Evolutionary conservation across 371 early-diverging fungal species (phyloP).

Genomic region (Mucor saturninus): DNA sequence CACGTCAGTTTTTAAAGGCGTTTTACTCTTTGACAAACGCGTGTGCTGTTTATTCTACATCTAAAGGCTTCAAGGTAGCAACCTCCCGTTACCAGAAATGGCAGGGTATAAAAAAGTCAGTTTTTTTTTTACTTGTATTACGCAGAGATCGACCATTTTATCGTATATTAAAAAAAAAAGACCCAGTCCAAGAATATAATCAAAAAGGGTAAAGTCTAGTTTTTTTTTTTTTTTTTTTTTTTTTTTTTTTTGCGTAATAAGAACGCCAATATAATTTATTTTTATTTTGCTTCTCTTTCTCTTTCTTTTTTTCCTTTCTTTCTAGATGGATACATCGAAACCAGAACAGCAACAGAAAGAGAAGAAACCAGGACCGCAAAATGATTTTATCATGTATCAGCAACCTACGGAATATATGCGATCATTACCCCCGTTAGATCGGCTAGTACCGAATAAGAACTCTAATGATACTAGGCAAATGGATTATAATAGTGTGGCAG

Average conservation of each 20-base stretch:
- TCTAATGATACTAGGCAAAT: too few relatives aligned
- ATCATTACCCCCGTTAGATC: background rate
- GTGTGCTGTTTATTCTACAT: too few relatives aligned
- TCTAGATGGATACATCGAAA: background rate
- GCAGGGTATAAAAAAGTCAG: too few relatives aligned
- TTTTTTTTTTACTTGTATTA: background rate
- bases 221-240: background rate
- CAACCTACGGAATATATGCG: background rate
- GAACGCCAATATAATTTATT: constrained; percentile 6
- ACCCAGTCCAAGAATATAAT: constrained; percentile 14
- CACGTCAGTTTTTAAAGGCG: too few relatives aligned
- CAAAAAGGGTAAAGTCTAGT: constrained; percentile 14
- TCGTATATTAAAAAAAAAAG: constrained; percentile 7
- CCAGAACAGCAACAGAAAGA: background rate
- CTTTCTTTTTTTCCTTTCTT: background rate
- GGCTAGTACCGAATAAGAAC: background rate
- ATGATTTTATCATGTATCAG: constrained; percentile 8
- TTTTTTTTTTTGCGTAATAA: background rate
- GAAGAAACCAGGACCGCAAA: background rate
- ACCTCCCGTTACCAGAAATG: too few relatives aligned
- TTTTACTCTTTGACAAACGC: too few relatives aligned
- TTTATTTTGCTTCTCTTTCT: constrained; percentile 7
- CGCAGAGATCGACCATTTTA: background rate
- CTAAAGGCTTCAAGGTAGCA: too few relatives aligned
- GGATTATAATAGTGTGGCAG: too few relatives aligned